phyloP scores from a whole-genome alignment of 768 basidiomycete genomes.

The Mycena polygramma region DNA sequence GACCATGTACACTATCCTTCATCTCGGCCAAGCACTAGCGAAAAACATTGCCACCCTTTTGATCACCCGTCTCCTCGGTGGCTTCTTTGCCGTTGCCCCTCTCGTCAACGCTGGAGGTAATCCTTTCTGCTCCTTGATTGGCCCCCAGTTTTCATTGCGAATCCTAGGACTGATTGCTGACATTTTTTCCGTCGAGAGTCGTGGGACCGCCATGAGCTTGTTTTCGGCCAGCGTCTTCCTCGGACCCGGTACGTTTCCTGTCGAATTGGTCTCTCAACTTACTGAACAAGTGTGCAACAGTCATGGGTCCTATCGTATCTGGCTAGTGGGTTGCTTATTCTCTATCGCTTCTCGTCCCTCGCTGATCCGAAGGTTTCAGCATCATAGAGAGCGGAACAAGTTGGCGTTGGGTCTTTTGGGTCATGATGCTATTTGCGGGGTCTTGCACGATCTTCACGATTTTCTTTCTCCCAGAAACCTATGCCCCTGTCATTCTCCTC shows the following conservation, averaged over 20 bases:
- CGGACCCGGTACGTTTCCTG: constrained; percentile 53
- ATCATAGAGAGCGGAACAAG: constrained; percentile 60
- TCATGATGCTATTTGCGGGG: constrained; percentile 75
- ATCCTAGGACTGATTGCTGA: constrained; percentile 66
- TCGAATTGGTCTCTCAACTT: too few species aligned
- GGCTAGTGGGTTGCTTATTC: constrained; percentile 51
- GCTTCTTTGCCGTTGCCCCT: constrained; percentile 74
- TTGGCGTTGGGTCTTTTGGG: constrained; percentile 81
- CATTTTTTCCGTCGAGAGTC: constrained; percentile 64
- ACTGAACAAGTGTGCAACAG: constrained; percentile 30
- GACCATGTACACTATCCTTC: constrained; percentile 64
- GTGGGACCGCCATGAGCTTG: constrained; percentile 68
- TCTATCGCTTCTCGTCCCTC: too few species aligned
- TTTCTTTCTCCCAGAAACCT: constrained; percentile 74
- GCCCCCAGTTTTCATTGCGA: neutral
- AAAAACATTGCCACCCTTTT: constrained; percentile 70
- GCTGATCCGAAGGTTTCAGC: neutral
- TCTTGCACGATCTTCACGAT: constrained; percentile 60
- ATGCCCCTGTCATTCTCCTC: constrained; percentile 69
- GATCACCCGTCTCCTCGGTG: constrained; percentile 71
- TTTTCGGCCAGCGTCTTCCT: constrained; percentile 74
- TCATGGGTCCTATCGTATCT: constrained; percentile 73
- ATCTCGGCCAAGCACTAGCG: constrained; percentile 72
- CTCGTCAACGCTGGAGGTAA: constrained; percentile 67
- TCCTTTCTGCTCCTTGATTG: neutral